phyloP scores from a whole-genome alignment of 192 early-diverging fungal genomes.

The Coemansia sp. region DNA sequence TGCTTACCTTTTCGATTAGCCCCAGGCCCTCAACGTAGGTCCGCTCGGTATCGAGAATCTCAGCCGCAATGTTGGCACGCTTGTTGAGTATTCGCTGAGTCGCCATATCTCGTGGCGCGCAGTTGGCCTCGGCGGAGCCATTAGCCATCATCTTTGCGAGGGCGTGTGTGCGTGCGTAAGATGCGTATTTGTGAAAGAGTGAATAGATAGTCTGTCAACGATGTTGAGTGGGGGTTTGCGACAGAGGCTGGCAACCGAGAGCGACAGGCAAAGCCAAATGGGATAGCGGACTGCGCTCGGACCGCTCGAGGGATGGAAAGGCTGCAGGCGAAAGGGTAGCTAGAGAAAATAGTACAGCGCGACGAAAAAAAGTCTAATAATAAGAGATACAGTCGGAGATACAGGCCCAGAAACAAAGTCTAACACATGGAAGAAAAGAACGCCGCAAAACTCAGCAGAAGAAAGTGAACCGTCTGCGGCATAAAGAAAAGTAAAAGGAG shows the following conservation, averaged over 20 bases:
- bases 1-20: constrained; percentile 54
- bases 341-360: constrained; percentile 15
- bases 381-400: constrained; percentile 7
- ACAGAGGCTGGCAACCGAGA: not conserved
- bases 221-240: too few relatives aligned
- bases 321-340: constrained; percentile 3
- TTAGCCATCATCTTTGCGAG: constrained; percentile 34
- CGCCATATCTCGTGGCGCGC: not conserved
- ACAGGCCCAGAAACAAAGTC: constrained; percentile 1
- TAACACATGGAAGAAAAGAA: constrained; percentile 3
- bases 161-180: not conserved
- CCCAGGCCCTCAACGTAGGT: constrained; percentile 83
- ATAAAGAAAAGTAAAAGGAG: constrained; percentile 1
- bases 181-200: not conserved
- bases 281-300: not conserved
- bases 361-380: constrained; percentile 8
- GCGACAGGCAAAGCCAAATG: not conserved
- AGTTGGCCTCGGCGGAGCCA: constrained; percentile 13
- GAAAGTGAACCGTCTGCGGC: not conserved
- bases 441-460: constrained; percentile 6
- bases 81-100: constrained; percentile 23
- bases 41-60: constrained; percentile 81
- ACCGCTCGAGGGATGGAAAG: constrained; percentile 2
- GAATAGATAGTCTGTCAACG: not conserved
- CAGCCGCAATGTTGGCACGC: constrained; percentile 67